Evolutionary conservation across 139 green algal genomes (phyloP), one percentile per base, ranked within the genome.

Genomic region (Tetratostichococcus sp.): DNA sequence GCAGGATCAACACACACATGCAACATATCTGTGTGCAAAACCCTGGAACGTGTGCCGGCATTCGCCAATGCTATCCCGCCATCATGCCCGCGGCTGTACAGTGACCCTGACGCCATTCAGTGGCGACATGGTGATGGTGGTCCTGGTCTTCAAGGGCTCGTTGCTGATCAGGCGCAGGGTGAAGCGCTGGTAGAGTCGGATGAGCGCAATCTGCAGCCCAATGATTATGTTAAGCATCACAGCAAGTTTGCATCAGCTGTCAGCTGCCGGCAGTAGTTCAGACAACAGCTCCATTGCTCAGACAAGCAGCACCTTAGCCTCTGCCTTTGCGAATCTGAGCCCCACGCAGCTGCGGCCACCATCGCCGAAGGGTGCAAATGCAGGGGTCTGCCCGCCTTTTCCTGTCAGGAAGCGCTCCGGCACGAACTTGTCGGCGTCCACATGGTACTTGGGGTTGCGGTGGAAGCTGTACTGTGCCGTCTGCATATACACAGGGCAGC

Each of bases 351-450:
- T n/a, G n/a, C n/a, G n/a, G n/a, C n/a, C n/a, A n/a, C n/a, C 39
- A 62, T 62, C 50, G 19, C 50, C 50, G 50, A 62, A 62, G 4
- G 50, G 50, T 26, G 50, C 50, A 2, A 25, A 62, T 26, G 50
- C 14, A 23, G 19, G 2, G 17, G 19, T 26, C 2, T 17, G 2
- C 11, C 11, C 19, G 50, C 19, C 19, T 3, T 28, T 42, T 43
- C 75, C 80, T 42, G 75, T 58, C 75, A 91, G 35, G 62, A 86
- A 91, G 34, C 86, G 75, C 84, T 91, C 82, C 0, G 86, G 86
- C 34, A 76, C 59, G 75, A 88, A 91, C 30, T 79, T 74, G 0
- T 78, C 28, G 0, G 73, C 57, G 1, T 78, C 75, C 2, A 79
- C 26, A 6, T 81, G 90, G 57, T 87, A 79, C 0, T 66, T 62